Evolutionary conservation across 345 rosid genomes (phyloP).

Genomic region (Euclidium syriacum): DNA sequence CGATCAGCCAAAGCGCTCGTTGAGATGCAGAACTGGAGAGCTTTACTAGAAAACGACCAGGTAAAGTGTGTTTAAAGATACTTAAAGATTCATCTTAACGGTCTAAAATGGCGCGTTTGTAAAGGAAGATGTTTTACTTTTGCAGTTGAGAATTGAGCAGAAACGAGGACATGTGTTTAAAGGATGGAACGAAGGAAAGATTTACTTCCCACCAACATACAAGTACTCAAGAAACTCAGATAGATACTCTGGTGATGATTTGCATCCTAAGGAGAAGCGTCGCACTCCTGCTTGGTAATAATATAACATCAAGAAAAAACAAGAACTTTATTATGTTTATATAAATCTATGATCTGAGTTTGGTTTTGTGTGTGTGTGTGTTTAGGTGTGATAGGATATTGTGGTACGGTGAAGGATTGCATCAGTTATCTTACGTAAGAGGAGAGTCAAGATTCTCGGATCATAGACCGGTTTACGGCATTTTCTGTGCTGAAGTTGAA

Average conservation of each 20-base stretch:
- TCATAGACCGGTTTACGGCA: slow-evolving; percentile 95
- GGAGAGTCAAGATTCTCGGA: slow-evolving; percentile 97
- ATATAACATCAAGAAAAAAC: background rate
- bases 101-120: background rate
- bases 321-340: background rate
- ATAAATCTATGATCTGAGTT: slow-evolving; percentile 6
- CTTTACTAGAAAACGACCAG: slow-evolving; percentile 91
- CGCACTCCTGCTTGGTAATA: slow-evolving; percentile 97
- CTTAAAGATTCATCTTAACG: background rate
- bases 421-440: slow-evolving; percentile 80
- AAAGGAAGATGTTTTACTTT: background rate
- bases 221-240: slow-evolving; percentile 97
- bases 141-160: slow-evolving; percentile 88
- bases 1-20: slow-evolving; percentile 98
- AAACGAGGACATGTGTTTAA: slow-evolving; percentile 72
- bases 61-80: slow-evolving; percentile 31
- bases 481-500: slow-evolving; percentile 93
- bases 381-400: slow-evolving; percentile 92
- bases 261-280: slow-evolving; percentile 92
- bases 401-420: slow-evolving; percentile 97
- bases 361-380: background rate
- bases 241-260: slow-evolving; percentile 87
- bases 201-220: slow-evolving; percentile 96
- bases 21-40: slow-evolving; percentile 99
- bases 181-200: slow-evolving; percentile 93